These are phyloP conservation scores for Suaeda aralocaspica DNA, from an alignment of 148 eudicot species.

Conservation along the genomic window DNA sequence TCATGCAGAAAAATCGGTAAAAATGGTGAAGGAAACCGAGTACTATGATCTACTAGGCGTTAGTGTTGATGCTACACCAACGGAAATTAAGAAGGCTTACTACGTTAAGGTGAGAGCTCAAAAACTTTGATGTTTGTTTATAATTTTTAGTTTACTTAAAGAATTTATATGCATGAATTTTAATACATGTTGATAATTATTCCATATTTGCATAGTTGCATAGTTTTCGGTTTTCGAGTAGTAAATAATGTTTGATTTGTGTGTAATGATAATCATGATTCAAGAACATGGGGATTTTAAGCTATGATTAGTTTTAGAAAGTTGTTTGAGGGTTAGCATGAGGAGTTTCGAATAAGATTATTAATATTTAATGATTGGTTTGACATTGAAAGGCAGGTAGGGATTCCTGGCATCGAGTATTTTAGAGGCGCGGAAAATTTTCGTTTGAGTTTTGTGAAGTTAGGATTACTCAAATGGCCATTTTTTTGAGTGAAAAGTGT, in stretches of 20 bases:
- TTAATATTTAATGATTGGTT: not conserved
- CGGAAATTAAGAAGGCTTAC: conserved; percentile 89
- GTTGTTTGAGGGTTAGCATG: not conserved
- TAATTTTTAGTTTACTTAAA: not conserved
- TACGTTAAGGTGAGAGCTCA: conserved; percentile 49
- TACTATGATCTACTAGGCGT: conserved; percentile 85
- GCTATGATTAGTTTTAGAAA: too few species aligned
- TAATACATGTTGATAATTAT: too few species aligned
- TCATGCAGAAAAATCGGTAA: conserved; percentile 11
- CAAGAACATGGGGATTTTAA: not conserved
- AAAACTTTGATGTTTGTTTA: not conserved
- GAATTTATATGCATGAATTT: too few species aligned
- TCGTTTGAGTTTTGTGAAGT: not conserved
- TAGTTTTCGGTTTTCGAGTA: not conserved
- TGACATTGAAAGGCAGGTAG: not conserved
- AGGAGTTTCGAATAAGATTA: not conserved
- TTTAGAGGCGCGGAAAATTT: not conserved
- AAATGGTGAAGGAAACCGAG: conserved; percentile 83
- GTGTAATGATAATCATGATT: too few species aligned
- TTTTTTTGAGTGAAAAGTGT: not conserved
- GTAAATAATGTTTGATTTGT: too few species aligned
- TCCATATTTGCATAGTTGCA: too few species aligned
- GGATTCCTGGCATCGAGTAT: not conserved
- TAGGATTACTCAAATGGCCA: not conserved
- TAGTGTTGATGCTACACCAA: conserved; percentile 51